Conservation (phyloP, 331 rosid genomes). For the Cucumis variabilis region DNA sequence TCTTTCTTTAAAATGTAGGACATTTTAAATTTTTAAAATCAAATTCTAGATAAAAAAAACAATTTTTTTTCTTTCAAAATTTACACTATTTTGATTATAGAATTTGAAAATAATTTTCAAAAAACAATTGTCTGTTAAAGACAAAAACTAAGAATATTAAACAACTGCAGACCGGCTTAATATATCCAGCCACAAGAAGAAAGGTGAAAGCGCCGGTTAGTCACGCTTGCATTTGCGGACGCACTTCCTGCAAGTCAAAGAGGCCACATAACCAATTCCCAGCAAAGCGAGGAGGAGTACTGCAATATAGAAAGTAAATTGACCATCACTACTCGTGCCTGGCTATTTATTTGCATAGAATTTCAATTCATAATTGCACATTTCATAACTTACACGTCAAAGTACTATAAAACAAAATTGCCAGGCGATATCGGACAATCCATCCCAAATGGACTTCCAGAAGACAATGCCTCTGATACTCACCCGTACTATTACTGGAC, state of each 20-base stretch:
- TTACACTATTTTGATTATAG: too few relatives aligned
- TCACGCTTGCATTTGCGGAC: slow-evolving; percentile 64
- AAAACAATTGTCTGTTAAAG: too few relatives aligned
- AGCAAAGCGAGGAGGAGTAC: slow-evolving; percentile 51
- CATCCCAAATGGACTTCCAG: slow-evolving; percentile 71
- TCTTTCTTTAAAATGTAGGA: too few relatives aligned
- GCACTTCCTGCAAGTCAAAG: slow-evolving; percentile 41
- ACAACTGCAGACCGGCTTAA: too few relatives aligned
- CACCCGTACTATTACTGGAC: slow-evolving; percentile 39
- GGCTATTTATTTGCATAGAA: not conserved
- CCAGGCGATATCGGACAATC: slow-evolving; percentile 68
- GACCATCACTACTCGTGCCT: not conserved
- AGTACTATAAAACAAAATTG: slow-evolving; percentile 47
- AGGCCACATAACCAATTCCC: slow-evolving; percentile 42
- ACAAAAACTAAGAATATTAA: too few relatives aligned
- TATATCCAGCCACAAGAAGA: not conserved
- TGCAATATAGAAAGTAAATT: slow-evolving; percentile 50
- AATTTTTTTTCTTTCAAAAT: too few relatives aligned
- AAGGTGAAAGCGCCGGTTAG: slow-evolving; percentile 27
- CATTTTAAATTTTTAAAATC: too few relatives aligned
- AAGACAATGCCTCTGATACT: slow-evolving; percentile 56
- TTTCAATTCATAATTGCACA: not conserved
- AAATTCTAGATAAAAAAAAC: too few relatives aligned
- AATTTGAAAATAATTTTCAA: too few relatives aligned
- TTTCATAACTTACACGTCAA: slow-evolving; percentile 46